These are phyloP conservation scores for Calocera viscosa DNA, from an alignment of 768 basidiomycete species.

Conservation along the genomic window DNA sequence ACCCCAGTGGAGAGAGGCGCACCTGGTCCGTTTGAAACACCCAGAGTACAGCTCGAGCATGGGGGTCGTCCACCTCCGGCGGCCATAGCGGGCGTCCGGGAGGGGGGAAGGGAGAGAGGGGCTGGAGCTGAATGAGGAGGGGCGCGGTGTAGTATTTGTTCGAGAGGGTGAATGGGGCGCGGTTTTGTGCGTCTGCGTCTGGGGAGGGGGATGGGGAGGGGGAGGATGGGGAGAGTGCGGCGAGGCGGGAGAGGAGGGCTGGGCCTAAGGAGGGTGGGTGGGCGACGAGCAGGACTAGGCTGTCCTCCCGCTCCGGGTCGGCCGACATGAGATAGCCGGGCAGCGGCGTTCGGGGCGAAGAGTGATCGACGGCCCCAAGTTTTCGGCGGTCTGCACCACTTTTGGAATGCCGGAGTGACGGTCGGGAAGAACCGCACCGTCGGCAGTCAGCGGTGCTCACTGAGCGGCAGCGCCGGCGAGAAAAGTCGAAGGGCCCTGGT, in stretches of 20 bases:
- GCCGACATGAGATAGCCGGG: neutral
- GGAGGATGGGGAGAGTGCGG: neutral
- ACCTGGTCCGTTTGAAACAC: slow-evolving; percentile 61
- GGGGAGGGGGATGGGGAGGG: neutral
- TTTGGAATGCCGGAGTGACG: too few relatives aligned
- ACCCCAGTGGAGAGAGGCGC: slow-evolving; percentile 12
- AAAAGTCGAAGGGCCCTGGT: too few relatives aligned
- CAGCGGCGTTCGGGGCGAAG: too few relatives aligned
- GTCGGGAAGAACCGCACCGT: too few relatives aligned
- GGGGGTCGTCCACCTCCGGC: slow-evolving; percentile 33
- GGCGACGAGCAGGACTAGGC: neutral
- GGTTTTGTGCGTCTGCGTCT: neutral
- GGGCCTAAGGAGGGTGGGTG: neutral
- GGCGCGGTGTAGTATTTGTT: slow-evolving; percentile 75
- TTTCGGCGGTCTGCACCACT: too few relatives aligned
- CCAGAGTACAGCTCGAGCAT: slow-evolving; percentile 59
- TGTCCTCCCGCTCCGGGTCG: neutral
- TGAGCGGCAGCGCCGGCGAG: too few relatives aligned
- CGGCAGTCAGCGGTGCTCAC: too few relatives aligned
- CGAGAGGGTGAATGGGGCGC: slow-evolving; percentile 56
- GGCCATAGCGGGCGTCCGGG: slow-evolving; percentile 28
- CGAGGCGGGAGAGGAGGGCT: neutral
- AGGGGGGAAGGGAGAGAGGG: slow-evolving; percentile 6
- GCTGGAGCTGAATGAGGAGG: slow-evolving; percentile 42
- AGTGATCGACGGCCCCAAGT: too few relatives aligned